These are phyloP conservation scores for Heterobasidion parviporum DNA, from an alignment of 1,284 basidiomycete species.

Conservation along the genomic window DNA sequence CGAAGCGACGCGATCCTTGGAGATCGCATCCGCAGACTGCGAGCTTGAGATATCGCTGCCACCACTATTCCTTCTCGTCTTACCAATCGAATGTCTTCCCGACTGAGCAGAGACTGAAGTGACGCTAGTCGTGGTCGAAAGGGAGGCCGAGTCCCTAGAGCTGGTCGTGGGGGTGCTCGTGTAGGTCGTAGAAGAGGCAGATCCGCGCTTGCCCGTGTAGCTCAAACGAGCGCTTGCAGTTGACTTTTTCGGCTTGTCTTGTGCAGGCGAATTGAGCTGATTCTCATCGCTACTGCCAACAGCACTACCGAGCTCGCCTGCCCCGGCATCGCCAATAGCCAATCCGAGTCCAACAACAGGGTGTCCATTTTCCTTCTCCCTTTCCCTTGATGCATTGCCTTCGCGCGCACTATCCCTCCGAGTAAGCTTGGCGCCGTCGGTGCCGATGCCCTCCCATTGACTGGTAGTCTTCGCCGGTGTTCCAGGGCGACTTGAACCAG, in stretches of 20 bases:
- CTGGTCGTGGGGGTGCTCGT: constrained; percentile 66
- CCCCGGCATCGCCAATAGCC: constrained; percentile 29
- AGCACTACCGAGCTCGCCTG: constrained; percentile 29
- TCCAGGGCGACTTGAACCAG: constrained; percentile 56
- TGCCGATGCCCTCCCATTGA: constrained; percentile 61
- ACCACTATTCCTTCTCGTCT: constrained; percentile 67
- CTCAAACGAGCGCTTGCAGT: constrained; percentile 53
- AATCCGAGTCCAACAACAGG: constrained; percentile 25
- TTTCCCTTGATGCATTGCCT: constrained; percentile 21
- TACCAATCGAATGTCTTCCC: constrained; percentile 48
- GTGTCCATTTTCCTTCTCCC: constrained; percentile 19
- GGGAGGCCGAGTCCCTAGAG: constrained; percentile 76
- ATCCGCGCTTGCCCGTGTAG: constrained; percentile 78
- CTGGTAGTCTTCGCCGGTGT: constrained; percentile 55
- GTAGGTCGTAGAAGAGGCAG: constrained; percentile 81
- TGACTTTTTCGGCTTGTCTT: constrained; percentile 63
- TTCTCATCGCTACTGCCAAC: constrained; percentile 42
- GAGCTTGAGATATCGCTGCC: constrained; percentile 80
- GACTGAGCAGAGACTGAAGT: constrained; percentile 67
- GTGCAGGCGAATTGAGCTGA: constrained; percentile 28
- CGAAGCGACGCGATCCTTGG: constrained; percentile 59
- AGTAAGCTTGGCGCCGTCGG: constrained; percentile 40
- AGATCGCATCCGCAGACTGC: constrained; percentile 55
- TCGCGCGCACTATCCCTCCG: constrained; percentile 38
- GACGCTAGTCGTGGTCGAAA: constrained; percentile 66